Conservation (phyloP, 768 basidiomycete species). For the Porphyrellus cyaneotinctus region DNA sequence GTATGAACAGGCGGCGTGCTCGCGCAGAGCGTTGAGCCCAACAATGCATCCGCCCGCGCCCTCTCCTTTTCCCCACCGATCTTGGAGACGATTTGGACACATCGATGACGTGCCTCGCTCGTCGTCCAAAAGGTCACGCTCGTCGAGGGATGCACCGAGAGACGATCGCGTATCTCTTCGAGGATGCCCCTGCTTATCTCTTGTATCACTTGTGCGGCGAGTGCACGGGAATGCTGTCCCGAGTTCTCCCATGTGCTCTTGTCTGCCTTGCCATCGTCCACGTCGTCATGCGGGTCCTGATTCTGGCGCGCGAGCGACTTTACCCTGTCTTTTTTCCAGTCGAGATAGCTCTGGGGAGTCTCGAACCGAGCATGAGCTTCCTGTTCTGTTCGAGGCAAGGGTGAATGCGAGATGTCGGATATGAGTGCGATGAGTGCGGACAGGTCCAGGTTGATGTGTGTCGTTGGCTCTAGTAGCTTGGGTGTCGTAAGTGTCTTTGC, state of each 20-base stretch:
- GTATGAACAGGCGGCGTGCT: constrained; percentile 10
- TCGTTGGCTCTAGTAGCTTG: constrained; percentile 44
- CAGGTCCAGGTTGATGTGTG: constrained; percentile 73
- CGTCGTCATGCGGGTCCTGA: neutral
- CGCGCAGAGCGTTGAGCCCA: constrained; percentile 30
- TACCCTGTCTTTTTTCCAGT: constrained; percentile 48
- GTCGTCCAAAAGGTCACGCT: constrained; percentile 76
- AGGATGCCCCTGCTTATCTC: constrained; percentile 67
- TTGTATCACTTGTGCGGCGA: constrained; percentile 67
- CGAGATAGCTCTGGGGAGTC: constrained; percentile 51
- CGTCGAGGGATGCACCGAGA: constrained; percentile 24
- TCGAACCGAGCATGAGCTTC: constrained; percentile 65
- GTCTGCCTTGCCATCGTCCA: neutral
- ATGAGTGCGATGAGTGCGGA: constrained; percentile 81
- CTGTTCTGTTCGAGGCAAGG: constrained; percentile 51
- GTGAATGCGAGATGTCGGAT: constrained; percentile 75
- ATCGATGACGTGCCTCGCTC: constrained; percentile 66
- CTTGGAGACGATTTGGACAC: constrained; percentile 71
- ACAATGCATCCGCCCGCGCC: constrained; percentile 58
- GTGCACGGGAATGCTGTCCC: constrained; percentile 60
- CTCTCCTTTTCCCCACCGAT: constrained; percentile 74
- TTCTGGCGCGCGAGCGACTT: constrained; percentile 8
- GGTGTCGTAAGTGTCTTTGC: neutral
- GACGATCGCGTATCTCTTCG: constrained; percentile 55
- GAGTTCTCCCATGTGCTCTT: constrained; percentile 29